phyloP scores from a whole-genome alignment of 116 monocot genomes.

The Cymodocea nodosa region DNA sequence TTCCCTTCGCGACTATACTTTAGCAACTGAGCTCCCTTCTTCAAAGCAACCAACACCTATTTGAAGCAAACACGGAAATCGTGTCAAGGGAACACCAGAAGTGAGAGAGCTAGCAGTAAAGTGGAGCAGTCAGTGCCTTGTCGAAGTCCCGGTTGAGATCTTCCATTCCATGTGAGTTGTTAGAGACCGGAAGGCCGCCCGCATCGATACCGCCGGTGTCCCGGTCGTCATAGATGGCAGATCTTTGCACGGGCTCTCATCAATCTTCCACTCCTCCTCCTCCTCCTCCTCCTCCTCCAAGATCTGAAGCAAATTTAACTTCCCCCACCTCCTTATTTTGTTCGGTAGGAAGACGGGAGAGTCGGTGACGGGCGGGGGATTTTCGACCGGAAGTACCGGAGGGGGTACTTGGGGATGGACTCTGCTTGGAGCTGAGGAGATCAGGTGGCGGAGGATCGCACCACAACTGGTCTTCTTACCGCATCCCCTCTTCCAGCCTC shows the following conservation, averaged over 20 bases:
- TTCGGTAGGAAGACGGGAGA: no score
- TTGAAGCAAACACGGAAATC: background rate
- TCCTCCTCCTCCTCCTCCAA: no score
- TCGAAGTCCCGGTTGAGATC: constrained; percentile 36
- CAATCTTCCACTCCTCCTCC: constrained; percentile 16
- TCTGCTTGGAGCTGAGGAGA: no score
- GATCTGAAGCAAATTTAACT: background rate
- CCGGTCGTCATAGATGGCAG: constrained; percentile 49
- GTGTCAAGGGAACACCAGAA: background rate
- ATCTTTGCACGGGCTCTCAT: constrained; percentile 31
- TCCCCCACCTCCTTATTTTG: no score
- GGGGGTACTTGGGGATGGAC: no score
- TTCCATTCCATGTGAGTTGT: constrained; percentile 60
- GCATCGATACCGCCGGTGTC: constrained; percentile 13
- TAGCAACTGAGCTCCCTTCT: constrained; percentile 55
- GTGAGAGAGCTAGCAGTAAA: background rate
- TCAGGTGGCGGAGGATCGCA: no score
- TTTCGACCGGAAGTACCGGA: no score
- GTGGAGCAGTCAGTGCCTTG: constrained; percentile 25
- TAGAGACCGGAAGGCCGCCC: constrained; percentile 16
- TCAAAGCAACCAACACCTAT: constrained; percentile 48
- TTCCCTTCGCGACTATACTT: constrained; percentile 59
- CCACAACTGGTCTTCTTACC: no score
- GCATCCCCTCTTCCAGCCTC: no score
- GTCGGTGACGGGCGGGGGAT: no score